Percentiles rank a stretch among this genome's conserved stretches.
Evolutionary conservation across 1,139 yeast species (phyloP).

Genomic region (Candida tropicalis): DNA sequence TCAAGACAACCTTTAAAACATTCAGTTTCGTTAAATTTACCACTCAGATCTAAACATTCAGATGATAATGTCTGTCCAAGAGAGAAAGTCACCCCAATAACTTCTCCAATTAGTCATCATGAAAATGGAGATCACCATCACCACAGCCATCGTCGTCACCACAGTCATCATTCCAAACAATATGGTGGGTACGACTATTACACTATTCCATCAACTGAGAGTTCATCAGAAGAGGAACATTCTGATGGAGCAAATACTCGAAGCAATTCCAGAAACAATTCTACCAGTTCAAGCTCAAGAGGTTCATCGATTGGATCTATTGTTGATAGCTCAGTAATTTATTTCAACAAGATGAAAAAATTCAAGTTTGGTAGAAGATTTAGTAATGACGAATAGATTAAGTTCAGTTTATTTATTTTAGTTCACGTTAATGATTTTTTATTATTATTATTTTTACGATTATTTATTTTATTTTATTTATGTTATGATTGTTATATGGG

Average conservation of each 20-base stretch:
- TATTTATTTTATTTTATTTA: not conserved
- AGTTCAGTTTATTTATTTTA: not conserved
- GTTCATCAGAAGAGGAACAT: slow-evolving; percentile 7
- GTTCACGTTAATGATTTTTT: not conserved
- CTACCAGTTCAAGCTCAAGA: slow-evolving; percentile 13
- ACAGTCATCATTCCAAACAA: slow-evolving; percentile 1
- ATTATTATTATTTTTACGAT: not conserved
- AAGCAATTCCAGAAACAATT: slow-evolving; percentile 11
- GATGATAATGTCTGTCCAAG: slow-evolving; percentile 6
- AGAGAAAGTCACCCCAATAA: not conserved
- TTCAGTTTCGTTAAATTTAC: slow-evolving; percentile 1
- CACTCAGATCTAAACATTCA: not conserved
- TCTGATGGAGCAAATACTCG: not conserved
- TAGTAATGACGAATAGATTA: slow-evolving; percentile 11
- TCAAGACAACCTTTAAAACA: not conserved
- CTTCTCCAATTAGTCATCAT: not conserved
- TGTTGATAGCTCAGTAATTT: slow-evolving; percentile 13
- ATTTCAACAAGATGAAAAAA: slow-evolving; percentile 15
- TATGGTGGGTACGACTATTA: slow-evolving; percentile 16
- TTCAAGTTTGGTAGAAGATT: slow-evolving; percentile 14
- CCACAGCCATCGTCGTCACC: slow-evolving; percentile 5
- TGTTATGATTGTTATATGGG: too few relatives aligned
- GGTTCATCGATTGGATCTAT: slow-evolving; percentile 14
- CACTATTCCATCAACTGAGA: slow-evolving; percentile 15
- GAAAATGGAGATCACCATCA: not conserved